Evolutionary conservation across 2,329 filamentous ascomycete genomes (phyloP).

Genomic region (Xylariaceae sp.): DNA sequence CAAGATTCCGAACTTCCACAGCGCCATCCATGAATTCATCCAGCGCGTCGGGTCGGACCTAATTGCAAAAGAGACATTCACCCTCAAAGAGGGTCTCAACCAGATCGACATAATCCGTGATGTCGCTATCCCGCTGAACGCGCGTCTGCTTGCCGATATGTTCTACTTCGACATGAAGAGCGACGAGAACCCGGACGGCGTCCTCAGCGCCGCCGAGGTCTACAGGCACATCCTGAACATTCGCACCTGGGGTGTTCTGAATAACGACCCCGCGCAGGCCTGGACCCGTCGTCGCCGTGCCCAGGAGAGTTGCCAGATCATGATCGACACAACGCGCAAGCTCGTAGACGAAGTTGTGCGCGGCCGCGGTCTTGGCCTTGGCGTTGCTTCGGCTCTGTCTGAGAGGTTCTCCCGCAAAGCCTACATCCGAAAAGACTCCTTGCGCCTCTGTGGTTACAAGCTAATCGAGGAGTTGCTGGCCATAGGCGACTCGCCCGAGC

Average conservation of each 20-base stretch:
- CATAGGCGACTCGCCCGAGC: constrained; percentile 42
- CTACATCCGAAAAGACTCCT: constrained; percentile 43
- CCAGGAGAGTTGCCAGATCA: constrained; percentile 44
- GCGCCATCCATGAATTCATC: constrained; percentile 42
- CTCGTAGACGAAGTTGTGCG: constrained; percentile 46
- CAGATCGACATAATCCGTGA: constrained; percentile 55
- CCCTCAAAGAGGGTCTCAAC: constrained; percentile 43
- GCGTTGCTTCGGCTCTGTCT: constrained; percentile 37
- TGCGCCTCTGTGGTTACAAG: constrained; percentile 48
- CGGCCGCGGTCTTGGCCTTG: constrained; percentile 39
- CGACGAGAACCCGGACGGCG: constrained; percentile 57
- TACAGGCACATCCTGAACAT: constrained; percentile 52
- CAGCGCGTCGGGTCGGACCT: constrained; percentile 45
- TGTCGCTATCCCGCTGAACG: constrained; percentile 64
- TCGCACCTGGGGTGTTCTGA: constrained; percentile 53
- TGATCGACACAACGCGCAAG: constrained; percentile 48
- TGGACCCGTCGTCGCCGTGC: constrained; percentile 53
- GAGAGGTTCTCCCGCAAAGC: constrained; percentile 39
- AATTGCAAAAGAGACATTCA: constrained; percentile 48
- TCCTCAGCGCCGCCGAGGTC: constrained; percentile 47
- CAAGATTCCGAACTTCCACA: constrained; percentile 43
- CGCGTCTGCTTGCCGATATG: constrained; percentile 59
- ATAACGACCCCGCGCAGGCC: constrained; percentile 53
- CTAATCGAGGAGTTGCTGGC: constrained; percentile 46
- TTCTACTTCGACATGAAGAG: constrained; percentile 66